Conservation (phyloP, 2,329 filamentous ascomycete species). For the Sporothrix luriei region DNA sequence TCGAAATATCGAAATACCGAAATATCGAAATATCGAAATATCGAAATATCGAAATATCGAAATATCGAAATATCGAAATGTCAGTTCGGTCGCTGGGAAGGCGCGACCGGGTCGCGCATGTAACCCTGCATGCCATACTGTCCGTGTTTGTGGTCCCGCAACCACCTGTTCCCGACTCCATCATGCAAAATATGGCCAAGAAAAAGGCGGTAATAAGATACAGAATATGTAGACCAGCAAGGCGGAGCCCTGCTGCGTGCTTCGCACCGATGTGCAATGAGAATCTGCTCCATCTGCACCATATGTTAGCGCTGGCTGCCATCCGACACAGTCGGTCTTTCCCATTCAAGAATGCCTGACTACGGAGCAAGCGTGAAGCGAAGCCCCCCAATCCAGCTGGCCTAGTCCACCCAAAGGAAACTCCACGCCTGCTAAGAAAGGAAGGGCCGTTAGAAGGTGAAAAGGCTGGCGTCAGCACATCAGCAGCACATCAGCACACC, state of each 20-base stretch:
- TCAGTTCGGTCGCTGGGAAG: slow-evolving; percentile 9
- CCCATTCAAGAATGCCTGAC: slow-evolving; percentile 29
- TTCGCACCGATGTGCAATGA: not conserved
- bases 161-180: no score
- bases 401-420: slow-evolving; percentile 24
- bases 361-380: slow-evolving; percentile 24
- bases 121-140: no score
- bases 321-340: slow-evolving; percentile 14
- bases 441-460: not conserved
- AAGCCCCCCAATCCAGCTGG: slow-evolving; percentile 31
- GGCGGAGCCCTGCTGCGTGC: not conserved
- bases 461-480: not conserved
- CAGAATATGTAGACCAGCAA: not conserved
- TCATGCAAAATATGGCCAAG: no score
- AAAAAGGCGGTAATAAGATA: no score
- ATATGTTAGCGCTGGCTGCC: slow-evolving; percentile 13
- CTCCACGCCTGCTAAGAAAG: slow-evolving; percentile 1
- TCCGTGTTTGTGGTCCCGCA: no score
- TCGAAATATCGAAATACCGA: not conserved
- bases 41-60: not conserved
- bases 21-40: not conserved
- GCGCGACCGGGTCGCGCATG: not conserved
- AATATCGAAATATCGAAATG: not conserved
- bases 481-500: no score
- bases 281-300: not conserved